Evolutionary conservation across 352 stramenopile genomes (phyloP).

Genomic region (Globisporangium sylvaticum): DNA sequence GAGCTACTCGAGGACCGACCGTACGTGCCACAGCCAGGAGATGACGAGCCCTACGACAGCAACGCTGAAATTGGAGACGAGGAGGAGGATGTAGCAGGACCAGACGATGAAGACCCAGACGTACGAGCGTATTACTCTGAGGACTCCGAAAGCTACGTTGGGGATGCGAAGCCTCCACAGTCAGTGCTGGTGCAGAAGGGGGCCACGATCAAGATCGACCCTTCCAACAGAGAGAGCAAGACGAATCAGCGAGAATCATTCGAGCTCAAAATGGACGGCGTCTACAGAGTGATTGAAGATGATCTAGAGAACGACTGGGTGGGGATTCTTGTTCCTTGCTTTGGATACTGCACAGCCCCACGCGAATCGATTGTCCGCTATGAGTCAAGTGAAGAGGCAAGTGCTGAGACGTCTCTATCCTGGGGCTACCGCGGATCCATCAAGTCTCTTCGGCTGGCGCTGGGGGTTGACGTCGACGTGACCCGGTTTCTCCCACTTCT

Average conservation of each 20-base stretch:
- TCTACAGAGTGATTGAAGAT: background rate
- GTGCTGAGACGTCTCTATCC: background rate
- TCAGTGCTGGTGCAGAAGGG: background rate
- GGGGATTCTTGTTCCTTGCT: background rate
- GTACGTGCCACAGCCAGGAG: background rate
- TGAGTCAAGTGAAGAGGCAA: background rate
- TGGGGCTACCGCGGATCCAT: slow-evolving; percentile 1
- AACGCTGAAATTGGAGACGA: background rate
- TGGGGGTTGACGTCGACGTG: background rate
- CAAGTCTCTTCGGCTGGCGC: background rate
- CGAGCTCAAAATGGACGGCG: background rate
- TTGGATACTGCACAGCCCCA: background rate
- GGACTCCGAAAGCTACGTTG: background rate
- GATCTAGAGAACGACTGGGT: background rate
- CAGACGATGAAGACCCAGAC: background rate
- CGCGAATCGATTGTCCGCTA: background rate
- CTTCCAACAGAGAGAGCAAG: background rate
- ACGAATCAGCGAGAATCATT: background rate
- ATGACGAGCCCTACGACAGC: background rate
- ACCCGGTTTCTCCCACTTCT: background rate
- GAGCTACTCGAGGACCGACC: background rate
- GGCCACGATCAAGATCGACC: background rate
- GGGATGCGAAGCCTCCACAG: background rate
- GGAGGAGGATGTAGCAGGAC: background rate
- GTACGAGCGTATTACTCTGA: background rate